phyloP scores from a whole-genome alignment of 2,329 filamentous ascomycete species.

The Neopestalotiopsis sp. region DNA sequence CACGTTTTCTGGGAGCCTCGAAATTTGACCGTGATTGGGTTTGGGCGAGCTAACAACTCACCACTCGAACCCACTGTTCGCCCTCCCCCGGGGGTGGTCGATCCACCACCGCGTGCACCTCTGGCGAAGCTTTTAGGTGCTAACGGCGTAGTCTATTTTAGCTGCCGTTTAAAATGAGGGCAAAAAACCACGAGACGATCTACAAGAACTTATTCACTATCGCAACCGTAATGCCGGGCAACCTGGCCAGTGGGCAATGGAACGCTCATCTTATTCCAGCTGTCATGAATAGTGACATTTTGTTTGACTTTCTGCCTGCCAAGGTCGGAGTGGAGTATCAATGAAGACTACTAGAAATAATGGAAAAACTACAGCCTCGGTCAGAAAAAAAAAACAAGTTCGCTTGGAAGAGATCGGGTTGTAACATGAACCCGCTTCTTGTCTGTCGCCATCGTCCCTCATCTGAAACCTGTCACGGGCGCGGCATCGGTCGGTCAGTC shows the following conservation, averaged over 20 bases:
- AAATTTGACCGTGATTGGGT: no score
- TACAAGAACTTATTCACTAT: background rate
- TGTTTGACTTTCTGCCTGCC: background rate
- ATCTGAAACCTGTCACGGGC: constrained; percentile 17
- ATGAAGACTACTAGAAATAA: background rate
- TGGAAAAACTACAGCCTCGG: background rate
- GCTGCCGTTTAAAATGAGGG: background rate
- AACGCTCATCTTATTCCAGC: background rate
- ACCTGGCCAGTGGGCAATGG: background rate
- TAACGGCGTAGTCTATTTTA: background rate
- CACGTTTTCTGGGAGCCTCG: background rate
- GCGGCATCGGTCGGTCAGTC: background rate
- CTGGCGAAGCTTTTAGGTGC: background rate
- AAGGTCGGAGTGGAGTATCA: background rate
- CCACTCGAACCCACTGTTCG: no score
- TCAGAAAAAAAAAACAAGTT: background rate
- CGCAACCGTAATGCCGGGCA: background rate
- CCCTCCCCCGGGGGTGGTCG: no score
- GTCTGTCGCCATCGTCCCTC: background rate
- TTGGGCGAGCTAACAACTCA: no score
- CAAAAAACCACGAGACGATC: background rate
- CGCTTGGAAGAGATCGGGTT: background rate
- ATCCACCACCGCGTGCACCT: no score
- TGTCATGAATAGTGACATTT: background rate
- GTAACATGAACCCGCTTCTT: background rate